These are phyloP conservation scores for Perkinsus marinus DNA, from an alignment of 169 alveolate genomes.

Conservation along the genomic window DNA sequence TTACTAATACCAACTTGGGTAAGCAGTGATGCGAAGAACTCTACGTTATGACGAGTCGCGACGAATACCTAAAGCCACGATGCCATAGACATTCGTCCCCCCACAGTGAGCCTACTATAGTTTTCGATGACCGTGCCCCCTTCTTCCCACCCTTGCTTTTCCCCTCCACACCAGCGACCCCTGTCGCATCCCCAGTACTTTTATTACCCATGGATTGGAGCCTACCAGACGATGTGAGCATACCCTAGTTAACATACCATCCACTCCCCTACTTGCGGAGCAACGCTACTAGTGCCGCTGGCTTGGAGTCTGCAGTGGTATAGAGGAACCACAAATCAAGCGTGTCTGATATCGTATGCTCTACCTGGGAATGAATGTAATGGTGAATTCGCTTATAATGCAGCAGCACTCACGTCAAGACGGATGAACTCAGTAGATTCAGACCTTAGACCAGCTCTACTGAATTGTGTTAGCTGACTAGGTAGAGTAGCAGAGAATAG, in stretches of 20 bases:
- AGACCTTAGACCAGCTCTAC: slow-evolving; percentile 54
- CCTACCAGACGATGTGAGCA: neutral
- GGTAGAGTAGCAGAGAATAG: slow-evolving; percentile 84
- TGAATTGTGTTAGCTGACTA: slow-evolving; percentile 58
- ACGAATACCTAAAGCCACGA: slow-evolving; percentile 44
- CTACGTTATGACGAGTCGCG: slow-evolving; percentile 81
- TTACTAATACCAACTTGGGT: slow-evolving; percentile 25
- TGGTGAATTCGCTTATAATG: neutral
- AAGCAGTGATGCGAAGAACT: slow-evolving; percentile 50
- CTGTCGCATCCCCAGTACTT: neutral
- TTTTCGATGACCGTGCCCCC: neutral
- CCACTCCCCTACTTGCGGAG: neutral
- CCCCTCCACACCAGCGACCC: neutral
- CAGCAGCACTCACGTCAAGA: slow-evolving; percentile 52
- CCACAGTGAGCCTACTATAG: neutral
- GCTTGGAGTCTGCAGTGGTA: neutral
- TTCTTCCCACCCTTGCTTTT: neutral
- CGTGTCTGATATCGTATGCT: slow-evolving; percentile 50
- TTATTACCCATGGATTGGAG: neutral
- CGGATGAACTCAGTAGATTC: slow-evolving; percentile 68
- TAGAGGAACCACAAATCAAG: slow-evolving; percentile 35
- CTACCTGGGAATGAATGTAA: neutral
- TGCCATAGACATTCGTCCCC: too few relatives aligned
- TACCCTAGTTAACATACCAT: neutral
- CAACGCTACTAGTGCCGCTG: neutral